Evolutionary conservation across 2,329 filamentous ascomycete genomes (phyloP).

Genomic region (Gnomoniopsis sp.): DNA sequence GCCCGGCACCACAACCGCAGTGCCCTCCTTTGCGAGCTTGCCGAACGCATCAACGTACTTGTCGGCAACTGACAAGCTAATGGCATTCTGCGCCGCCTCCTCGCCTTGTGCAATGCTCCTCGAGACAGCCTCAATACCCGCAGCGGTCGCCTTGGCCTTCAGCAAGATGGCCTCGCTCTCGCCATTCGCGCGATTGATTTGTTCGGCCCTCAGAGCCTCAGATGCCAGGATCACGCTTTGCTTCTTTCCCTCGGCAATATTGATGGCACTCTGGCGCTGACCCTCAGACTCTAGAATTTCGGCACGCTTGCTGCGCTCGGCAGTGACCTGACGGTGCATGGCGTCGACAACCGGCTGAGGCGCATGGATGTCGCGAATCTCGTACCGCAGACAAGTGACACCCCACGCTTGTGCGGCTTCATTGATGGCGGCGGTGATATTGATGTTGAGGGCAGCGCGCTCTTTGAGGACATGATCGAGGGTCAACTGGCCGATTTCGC

Average conservation of each 20-base stretch:
- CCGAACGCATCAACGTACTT: constrained; percentile 94
- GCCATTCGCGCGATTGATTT: constrained; percentile 89
- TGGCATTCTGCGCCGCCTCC: constrained; percentile 73
- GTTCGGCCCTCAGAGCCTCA: constrained; percentile 82
- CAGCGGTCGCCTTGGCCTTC: constrained; percentile 80
- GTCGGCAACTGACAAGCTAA: constrained; percentile 88
- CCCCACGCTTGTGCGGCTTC: constrained; percentile 97
- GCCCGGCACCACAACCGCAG: constrained; percentile 89
- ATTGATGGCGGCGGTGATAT: constrained; percentile 99
- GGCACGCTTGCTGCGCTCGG: constrained; percentile 93
- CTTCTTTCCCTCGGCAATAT: constrained; percentile 96
- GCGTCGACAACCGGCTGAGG: constrained; percentile 90
- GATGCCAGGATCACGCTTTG: constrained; percentile 95
- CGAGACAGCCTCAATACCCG: constrained; percentile 84
- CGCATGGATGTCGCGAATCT: constrained; percentile 97
- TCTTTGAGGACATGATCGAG: constrained; percentile 98
- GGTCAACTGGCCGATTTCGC: constrained; percentile 92
- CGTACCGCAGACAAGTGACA: constrained; percentile 91
- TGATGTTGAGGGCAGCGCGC: constrained; percentile 90
- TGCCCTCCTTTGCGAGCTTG: constrained; percentile 91
- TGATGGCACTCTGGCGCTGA: constrained; percentile 95
- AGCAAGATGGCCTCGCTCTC: constrained; percentile 91
- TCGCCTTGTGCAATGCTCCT: constrained; percentile 70
- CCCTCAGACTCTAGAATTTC: constrained; percentile 97
- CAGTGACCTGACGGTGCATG: constrained; percentile 98